These are phyloP conservation scores for Cystobasidium onofrii DNA, from an alignment of 768 basidiomycete species.

Conservation along the genomic window DNA sequence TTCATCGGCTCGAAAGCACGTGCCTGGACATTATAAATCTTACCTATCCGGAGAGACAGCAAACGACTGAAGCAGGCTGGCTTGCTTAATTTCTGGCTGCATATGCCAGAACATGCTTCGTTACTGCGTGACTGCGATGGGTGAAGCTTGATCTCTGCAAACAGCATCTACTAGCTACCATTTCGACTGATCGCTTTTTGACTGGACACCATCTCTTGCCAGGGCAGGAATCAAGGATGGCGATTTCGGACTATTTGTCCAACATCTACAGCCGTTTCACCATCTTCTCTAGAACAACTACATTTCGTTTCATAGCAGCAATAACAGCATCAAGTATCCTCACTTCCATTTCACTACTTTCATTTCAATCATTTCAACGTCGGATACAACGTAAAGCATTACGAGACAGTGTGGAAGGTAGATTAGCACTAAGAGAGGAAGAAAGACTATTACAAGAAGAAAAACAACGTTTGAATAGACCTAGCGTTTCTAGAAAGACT, in stretches of 20 bases:
- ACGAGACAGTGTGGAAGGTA: too few relatives aligned
- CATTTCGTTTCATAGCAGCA: background rate
- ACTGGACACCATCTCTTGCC: background rate
- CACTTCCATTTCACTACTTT: background rate
- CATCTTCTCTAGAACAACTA: background rate
- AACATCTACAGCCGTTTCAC: background rate
- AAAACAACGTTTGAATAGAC: background rate
- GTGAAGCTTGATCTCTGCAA: too few relatives aligned
- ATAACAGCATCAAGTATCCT: conserved; percentile 1
- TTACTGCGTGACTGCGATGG: too few relatives aligned
- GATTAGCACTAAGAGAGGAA: conserved; percentile 14
- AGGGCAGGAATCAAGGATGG: background rate
- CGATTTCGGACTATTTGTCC: background rate
- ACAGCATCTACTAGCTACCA: too few relatives aligned
- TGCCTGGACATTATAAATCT: too few relatives aligned
- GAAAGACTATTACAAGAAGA: background rate
- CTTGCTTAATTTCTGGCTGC: too few relatives aligned
- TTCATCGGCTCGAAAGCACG: background rate
- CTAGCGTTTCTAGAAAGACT: background rate
- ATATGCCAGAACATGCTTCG: too few relatives aligned
- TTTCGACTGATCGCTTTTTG: too few relatives aligned
- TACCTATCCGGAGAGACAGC: too few relatives aligned
- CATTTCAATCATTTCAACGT: conserved; percentile 26
- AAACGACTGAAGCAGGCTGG: too few relatives aligned
- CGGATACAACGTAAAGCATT: background rate